Base-by-base conservation (phyloP, 2,329 filamentous ascomycete genomes). In the Ceratocystis eucalypticola region DNA sequence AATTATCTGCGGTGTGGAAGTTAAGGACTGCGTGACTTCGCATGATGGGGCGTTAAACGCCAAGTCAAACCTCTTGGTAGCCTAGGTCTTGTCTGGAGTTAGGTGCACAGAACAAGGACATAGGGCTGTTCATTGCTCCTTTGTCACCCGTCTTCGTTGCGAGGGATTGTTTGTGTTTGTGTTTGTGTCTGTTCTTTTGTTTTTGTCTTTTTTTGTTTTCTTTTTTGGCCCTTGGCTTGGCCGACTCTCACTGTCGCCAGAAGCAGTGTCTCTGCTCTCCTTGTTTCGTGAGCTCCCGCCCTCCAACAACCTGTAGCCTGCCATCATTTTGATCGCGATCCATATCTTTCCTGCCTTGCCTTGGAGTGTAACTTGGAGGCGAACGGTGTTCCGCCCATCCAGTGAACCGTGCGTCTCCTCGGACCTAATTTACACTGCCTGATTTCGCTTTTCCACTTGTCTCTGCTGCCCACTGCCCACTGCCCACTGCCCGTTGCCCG, bases 381-480 rank as follows among this genome's bases (percentile, higher is more conserved):
- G 53, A 57, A 57, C 53, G 2, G 20, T 25, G 53, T 30, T 30
- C 53, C 8, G 53, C 15, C 53, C 25, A 15, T 30, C 25, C 10
- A 30, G 22, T 57, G 53, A 28, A 25, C 53, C 8, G 53, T 57
- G 53, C 53, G 28, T 28, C 10, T n/a, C 8, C 25, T 57, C 53
- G 53, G 53, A 57, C 22, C 25, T 57, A 57, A 57, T 57, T 57
- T 57, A 57, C 53, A 57, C 53, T 57, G 53, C 53, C 53, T 28
- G 33, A 22, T 22, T 12, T 55, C n/a, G 22, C 50, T 48, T 37
- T 37, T 37, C 33, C 33, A 37, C 10, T 37, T 37, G 33, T 12
- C 46, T 20, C 46, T 50, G 7, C 46, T 20, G 45, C 45, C 45
- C 45, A 48, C 33, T 37, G 33, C 33, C 30, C 30, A 33, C 30